phyloP scores from a whole-genome alignment of 2,329 filamentous ascomycete species.

The Fusarium guadeloupense region DNA sequence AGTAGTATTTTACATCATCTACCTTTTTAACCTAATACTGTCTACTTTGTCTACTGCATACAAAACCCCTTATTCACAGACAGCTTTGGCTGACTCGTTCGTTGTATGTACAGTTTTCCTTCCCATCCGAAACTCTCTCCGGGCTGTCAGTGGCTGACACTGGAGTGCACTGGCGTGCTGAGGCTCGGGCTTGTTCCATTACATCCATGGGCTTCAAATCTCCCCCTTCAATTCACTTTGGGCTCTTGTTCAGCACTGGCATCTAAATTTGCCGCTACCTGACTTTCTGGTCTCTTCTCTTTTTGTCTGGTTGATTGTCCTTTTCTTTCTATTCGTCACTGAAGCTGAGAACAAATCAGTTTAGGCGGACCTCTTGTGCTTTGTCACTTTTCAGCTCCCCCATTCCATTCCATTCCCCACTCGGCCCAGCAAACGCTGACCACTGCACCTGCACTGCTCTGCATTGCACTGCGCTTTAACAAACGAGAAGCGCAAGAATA shows the following conservation, averaged over 20 bases:
- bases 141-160: constrained; percentile 6
- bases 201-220: not conserved
- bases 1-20: too few species aligned
- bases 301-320: not conserved
- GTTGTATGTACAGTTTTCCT: constrained; percentile 7
- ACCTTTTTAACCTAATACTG: too few species aligned
- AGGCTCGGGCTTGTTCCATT: constrained; percentile 1
- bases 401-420: not conserved
- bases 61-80: too few species aligned
- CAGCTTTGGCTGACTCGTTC: too few species aligned
- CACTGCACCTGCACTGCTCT: constrained; percentile 1
- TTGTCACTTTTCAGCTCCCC: not conserved
- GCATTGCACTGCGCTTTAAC: constrained; percentile 9
- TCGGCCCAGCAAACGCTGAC: constrained; percentile 4
- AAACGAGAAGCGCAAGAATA: constrained; percentile 13
- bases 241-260: constrained; percentile 4
- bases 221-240: constrained; percentile 8
- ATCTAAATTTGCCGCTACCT: not conserved
- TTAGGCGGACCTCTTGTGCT: constrained; percentile 8
- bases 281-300: not conserved
- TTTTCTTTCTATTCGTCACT: not conserved
- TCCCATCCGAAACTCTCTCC: constrained; percentile 11
- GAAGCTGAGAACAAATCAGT: not conserved
- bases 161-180: constrained; percentile 12
- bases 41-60: too few species aligned